Percentiles rank a stretch among this genome's conserved stretches.
phyloP scores from a whole-genome alignment of 805 yeast genomes.

The Clavispora santaluciae region DNA sequence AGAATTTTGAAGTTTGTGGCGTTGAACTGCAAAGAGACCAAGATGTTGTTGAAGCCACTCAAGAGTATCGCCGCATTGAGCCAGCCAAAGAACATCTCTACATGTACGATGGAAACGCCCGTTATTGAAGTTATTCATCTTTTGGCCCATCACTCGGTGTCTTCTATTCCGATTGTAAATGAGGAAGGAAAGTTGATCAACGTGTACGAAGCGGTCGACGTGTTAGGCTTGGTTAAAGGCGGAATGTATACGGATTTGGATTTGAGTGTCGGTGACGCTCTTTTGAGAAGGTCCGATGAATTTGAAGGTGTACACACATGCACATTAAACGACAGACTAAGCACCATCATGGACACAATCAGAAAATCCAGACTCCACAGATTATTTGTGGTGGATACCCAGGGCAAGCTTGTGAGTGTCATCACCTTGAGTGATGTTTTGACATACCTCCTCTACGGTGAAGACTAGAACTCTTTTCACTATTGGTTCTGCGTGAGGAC shows the following conservation, averaged over 20 bases:
- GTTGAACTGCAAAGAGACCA: slow-evolving; percentile 90
- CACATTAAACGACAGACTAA: slow-evolving; percentile 76
- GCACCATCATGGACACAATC: slow-evolving; percentile 89
- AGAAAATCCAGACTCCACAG: slow-evolving; percentile 88
- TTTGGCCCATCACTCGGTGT: slow-evolving; percentile 72
- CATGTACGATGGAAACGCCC: slow-evolving; percentile 86
- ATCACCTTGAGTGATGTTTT: slow-evolving; percentile 89
- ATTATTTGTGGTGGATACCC: slow-evolving; percentile 85
- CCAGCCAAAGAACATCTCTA: slow-evolving; percentile 48
- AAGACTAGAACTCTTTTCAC: slow-evolving; percentile 19
- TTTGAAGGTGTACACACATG: slow-evolving; percentile 98
- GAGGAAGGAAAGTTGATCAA: slow-evolving; percentile 64
- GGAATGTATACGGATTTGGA: slow-evolving; percentile 89
- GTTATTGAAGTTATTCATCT: slow-evolving; percentile 88
- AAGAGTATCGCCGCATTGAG: slow-evolving; percentile 65
- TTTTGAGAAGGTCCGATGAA: slow-evolving; percentile 89
- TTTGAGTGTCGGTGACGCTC: slow-evolving; percentile 91
- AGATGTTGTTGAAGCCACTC: slow-evolving; percentile 72
- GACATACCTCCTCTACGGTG: slow-evolving; percentile 71
- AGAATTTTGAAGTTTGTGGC: slow-evolving; percentile 94
- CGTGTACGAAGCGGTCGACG: slow-evolving; percentile 95
- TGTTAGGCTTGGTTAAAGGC: slow-evolving; percentile 85
- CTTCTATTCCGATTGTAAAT: slow-evolving; percentile 91
- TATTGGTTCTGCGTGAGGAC: neutral
- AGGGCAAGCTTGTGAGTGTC: slow-evolving; percentile 73